Evolutionary conservation across 495 filamentous ascomycete species (phyloP), one percentile per base, ranked within the genome.

Genomic region (Aspergillus incahuasiensis): DNA sequence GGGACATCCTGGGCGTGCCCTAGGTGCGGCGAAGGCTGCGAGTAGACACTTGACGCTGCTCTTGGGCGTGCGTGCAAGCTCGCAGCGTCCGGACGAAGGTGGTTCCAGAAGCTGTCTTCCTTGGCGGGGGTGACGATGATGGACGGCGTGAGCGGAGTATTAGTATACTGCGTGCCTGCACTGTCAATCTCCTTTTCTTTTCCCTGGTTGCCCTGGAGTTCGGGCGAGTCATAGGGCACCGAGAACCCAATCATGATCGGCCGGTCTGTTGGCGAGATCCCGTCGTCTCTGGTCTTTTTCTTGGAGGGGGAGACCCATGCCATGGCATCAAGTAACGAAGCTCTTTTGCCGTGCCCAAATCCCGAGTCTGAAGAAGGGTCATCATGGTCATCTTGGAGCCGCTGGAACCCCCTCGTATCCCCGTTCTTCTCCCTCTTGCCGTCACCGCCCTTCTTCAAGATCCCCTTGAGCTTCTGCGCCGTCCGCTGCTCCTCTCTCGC

Each of bases 181-280:
- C 63, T 65, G 24, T 74, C 68, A n/a, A 58, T 47, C 60, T 76
- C 55, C 55, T 63, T 63, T 64, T 55, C 30, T 22, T 57, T 53
- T 21, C 67, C 60, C n/a, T n/a, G n/a, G n/a, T n/a, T n/a, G 58
- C 67, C 55, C 39, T 63, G 54, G 19, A 68, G 66, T 30, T 75
- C 72, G 1, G 76, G 68, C 3, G 86, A 64, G 28, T 81, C 77
- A 6, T 77, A 77, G 11, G 88, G 86, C 28, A 94, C 80, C 3
- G 79, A 80, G 7, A 95, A 80, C 0, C 89, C 91, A 55, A 96
- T 95, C 60, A 89, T 77, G 40, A 96, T 90, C 13, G 87, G 81
- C 22, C 87, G 72, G 60, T 89, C 86, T 5, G 78, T 84, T 0
- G 90, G 90, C 5, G 90, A 92, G 3, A 96, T 70, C 38, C 48